Evolutionary conservation across 2,329 filamentous ascomycete species (phyloP).

Genomic region (Epichloe sylvatica): DNA sequence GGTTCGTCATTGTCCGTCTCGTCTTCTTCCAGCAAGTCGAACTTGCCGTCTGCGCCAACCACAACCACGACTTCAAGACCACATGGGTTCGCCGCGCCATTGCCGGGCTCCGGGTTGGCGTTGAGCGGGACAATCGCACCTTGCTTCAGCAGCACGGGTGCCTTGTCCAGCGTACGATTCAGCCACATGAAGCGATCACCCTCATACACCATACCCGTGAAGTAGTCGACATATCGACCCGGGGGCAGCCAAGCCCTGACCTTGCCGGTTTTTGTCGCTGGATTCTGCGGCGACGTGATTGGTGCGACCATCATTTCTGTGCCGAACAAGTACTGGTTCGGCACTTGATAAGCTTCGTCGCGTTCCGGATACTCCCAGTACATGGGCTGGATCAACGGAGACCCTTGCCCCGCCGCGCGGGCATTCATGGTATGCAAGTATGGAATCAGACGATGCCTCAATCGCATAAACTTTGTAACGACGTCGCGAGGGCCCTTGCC

Average conservation of each 20-base stretch:
- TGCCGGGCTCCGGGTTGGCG: constrained; percentile 22
- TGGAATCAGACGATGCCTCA: constrained; percentile 45
- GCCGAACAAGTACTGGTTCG: constrained; percentile 48
- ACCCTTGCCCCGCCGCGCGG: constrained; percentile 25
- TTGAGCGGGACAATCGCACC: constrained; percentile 47
- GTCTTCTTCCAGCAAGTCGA: constrained; percentile 13
- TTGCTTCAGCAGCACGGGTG: constrained; percentile 40
- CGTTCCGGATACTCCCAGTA: constrained; percentile 44
- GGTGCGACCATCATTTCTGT: constrained; percentile 41
- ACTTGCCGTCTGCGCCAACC: constrained; percentile 32
- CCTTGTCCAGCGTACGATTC: constrained; percentile 32
- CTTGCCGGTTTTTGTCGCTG: constrained; percentile 29
- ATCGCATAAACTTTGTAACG: constrained; percentile 35
- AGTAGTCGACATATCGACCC: constrained; percentile 41
- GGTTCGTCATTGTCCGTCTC: constrained; percentile 5
- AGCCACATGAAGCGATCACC: constrained; percentile 38
- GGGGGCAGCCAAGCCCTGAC: constrained; percentile 45
- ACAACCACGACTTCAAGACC: constrained; percentile 35
- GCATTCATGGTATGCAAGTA: constrained; percentile 47
- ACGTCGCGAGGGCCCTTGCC: constrained; percentile 29
- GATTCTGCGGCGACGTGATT: constrained; percentile 36
- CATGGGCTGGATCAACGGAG: constrained; percentile 45
- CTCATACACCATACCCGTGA: constrained; percentile 43
- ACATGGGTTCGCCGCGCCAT: constrained; percentile 33
- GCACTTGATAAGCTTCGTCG: constrained; percentile 39